Percentiles rank a stretch among this genome's conserved stretches.
phyloP scores from a whole-genome alignment of 495 filamentous ascomycete species.

The Penicillium antarcticum region DNA sequence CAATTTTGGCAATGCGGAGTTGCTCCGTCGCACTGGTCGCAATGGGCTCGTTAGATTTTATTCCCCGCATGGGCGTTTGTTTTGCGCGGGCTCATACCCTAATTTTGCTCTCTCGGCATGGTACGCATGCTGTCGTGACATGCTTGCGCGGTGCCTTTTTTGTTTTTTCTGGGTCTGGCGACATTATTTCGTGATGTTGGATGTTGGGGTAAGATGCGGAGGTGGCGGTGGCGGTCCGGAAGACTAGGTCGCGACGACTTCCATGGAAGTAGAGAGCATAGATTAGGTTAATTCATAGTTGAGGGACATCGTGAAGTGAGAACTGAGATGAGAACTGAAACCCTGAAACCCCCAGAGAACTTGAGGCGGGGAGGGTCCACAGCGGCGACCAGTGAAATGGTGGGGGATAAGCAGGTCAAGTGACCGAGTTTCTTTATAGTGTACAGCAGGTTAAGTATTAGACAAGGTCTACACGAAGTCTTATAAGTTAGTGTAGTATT shows the following conservation, averaged over 20 bases:
- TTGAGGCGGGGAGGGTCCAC: constrained; percentile 18
- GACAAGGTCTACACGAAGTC: too few relatives aligned
- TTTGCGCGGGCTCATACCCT: constrained; percentile 26
- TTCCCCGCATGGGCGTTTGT: too few relatives aligned
- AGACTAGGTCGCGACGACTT: neutral
- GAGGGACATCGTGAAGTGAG: neutral
- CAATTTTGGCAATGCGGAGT: constrained; percentile 48
- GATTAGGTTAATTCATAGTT: too few relatives aligned
- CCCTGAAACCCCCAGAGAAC: neutral
- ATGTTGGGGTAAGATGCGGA: neutral
- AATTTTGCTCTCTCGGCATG: constrained; percentile 50
- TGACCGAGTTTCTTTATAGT: neutral
- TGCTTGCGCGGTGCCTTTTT: constrained; percentile 42
- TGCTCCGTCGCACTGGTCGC: constrained; percentile 41
- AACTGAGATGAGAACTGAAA: neutral
- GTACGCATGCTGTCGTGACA: constrained; percentile 48
- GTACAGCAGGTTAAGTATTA: too few relatives aligned
- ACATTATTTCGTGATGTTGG: constrained; percentile 14
- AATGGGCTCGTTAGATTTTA: neutral
- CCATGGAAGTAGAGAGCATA: neutral
- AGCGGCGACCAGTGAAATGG: constrained; percentile 14
- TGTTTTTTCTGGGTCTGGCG: constrained; percentile 30
- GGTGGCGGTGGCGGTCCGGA: neutral
- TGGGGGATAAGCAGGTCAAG: constrained; percentile 12
- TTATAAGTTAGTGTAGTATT: too few relatives aligned